A percentile compares a stretch with the other conserved stretches of the same genome.
phyloP scores from a whole-genome alignment of 2,329 filamentous ascomycete genomes.

The Penicillium expansum region DNA sequence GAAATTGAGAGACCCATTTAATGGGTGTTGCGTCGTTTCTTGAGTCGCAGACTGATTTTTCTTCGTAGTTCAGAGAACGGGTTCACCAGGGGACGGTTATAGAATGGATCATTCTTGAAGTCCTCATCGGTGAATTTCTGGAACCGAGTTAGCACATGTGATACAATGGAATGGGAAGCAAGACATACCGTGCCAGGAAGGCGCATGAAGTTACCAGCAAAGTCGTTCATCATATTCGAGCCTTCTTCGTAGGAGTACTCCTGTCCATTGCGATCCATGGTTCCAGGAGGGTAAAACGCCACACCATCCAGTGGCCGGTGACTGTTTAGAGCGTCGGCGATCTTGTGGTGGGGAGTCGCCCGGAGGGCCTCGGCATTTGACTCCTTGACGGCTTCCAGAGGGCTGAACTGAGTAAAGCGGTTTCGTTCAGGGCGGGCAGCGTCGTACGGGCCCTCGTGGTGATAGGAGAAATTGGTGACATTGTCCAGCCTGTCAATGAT shows the following conservation, averaged over 20 bases:
- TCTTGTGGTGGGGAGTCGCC: conserved; percentile 76
- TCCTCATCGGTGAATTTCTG: conserved; percentile 44
- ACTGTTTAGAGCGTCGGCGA: conserved; percentile 67
- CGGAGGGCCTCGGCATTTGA: conserved; percentile 73
- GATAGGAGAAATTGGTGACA: conserved; percentile 65
- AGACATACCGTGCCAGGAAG: conserved; percentile 68
- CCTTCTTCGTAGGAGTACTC: conserved; percentile 79
- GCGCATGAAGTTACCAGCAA: conserved; percentile 63
- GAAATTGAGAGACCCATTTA: background rate
- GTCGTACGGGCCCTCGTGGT: conserved; percentile 89
- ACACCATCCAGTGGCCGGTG: conserved; percentile 81
- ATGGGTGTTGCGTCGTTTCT: conserved; percentile 18
- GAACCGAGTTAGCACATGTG: background rate
- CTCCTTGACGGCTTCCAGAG: conserved; percentile 70
- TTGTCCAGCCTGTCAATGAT: conserved; percentile 76
- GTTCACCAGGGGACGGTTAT: conserved; percentile 30
- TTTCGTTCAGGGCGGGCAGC: conserved; percentile 76
- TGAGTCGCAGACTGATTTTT: conserved; percentile 29
- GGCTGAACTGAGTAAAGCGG: conserved; percentile 59
- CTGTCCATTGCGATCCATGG: conserved; percentile 64
- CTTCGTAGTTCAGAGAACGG: conserved; percentile 30
- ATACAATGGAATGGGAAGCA: background rate
- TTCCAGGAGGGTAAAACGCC: conserved; percentile 71
- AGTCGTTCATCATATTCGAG: conserved; percentile 74
- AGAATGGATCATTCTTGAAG: conserved; percentile 42